phyloP scores from a whole-genome alignment of 208 protist genomes.

The Leishmania martiniquensis region DNA sequence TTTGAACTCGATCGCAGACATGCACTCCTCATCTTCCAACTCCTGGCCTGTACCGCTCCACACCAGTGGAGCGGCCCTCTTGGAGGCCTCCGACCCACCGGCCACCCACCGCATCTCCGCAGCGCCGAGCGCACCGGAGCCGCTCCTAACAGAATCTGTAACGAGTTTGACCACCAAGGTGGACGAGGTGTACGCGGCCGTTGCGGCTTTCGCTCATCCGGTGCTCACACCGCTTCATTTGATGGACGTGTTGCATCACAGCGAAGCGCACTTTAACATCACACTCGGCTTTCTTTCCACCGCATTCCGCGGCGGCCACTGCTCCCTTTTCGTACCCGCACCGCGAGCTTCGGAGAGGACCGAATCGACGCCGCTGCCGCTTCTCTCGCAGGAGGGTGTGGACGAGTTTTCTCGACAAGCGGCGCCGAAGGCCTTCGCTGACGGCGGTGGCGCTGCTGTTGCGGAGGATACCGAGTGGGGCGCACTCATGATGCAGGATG shows the following conservation, averaged over 20 bases:
- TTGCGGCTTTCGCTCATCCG: constrained; percentile 33
- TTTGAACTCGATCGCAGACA: background rate
- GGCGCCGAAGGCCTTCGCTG: background rate
- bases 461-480: constrained; percentile 46
- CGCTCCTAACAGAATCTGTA: too few relatives aligned
- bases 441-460: background rate
- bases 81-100: background rate
- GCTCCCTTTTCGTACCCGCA: constrained; percentile 65
- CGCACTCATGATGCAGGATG: constrained; percentile 71
- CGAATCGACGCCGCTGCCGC: background rate
- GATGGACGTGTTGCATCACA: constrained; percentile 59
- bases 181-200: constrained; percentile 22
- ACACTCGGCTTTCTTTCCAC: constrained; percentile 66
- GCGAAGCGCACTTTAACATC: constrained; percentile 62
- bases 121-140: background rate
- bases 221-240: constrained; percentile 69
- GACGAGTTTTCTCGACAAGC: background rate
- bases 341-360: background rate
- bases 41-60: background rate
- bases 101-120: background rate
- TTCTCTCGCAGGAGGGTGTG: background rate
- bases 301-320: constrained; percentile 80
- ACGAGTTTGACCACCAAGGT: constrained; percentile 5
- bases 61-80: background rate
- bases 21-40: background rate